phyloP scores from a whole-genome alignment of 495 filamentous ascomycete genomes.

The Penicillium goetzii region DNA sequence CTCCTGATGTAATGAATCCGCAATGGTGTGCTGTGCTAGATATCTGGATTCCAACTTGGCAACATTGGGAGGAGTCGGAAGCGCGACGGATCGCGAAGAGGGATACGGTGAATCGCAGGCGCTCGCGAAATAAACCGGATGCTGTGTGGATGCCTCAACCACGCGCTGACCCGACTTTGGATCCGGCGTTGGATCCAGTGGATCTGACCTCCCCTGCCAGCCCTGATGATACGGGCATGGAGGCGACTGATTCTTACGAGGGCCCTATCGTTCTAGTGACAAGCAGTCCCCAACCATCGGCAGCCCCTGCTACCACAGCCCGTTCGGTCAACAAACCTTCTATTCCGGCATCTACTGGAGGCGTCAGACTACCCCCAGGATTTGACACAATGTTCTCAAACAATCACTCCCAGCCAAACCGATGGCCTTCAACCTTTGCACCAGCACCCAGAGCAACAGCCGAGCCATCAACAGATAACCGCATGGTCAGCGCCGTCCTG shows the following conservation, averaged over 20 bases:
- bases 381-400: conserved; percentile 46
- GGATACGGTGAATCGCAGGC: conserved; percentile 47
- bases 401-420: neutral
- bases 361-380: conserved; percentile 41
- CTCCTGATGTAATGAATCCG: conserved; percentile 43
- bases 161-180: neutral
- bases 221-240: conserved; percentile 11
- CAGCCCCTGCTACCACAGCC: neutral
- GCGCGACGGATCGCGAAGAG: conserved; percentile 46
- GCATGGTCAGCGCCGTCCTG: conserved; percentile 40
- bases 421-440: neutral
- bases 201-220: conserved; percentile 1
- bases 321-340: conserved; percentile 10
- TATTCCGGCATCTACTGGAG: conserved; percentile 7
- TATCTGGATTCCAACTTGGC: conserved; percentile 51
- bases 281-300: conserved; percentile 9
- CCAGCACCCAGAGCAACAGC: neutral
- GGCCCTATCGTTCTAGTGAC: conserved; percentile 1
- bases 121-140: conserved; percentile 28
- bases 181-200: neutral
- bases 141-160: conserved; percentile 11
- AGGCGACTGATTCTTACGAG: conserved; percentile 10
- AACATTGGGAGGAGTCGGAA: conserved; percentile 46
- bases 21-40: conserved; percentile 48
- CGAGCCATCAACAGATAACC: conserved; percentile 20